Base-by-base conservation (phyloP, 139 green algal genomes). In the Chlamydomonas incerta region DNA sequence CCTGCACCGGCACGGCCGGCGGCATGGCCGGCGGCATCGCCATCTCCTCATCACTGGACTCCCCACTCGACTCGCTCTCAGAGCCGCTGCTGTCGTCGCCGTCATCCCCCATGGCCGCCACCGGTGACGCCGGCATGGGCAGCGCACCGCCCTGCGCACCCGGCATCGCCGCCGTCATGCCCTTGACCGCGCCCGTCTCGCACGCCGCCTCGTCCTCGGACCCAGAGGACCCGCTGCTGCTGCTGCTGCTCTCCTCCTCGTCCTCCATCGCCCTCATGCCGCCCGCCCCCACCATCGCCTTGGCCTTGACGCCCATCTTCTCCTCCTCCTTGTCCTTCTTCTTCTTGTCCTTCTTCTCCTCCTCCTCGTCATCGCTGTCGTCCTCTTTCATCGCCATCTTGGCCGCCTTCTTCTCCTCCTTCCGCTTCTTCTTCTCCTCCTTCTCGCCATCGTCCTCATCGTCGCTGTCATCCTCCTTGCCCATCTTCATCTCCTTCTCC, bases 361-460 rank as follows among this genome's bases (percentile, higher is more conserved):
- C 9, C 14, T 66, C 46, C 21, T 47, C 35, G 3, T 46, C n/a
- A 4, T 46, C 47, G 23, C 13, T 47, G 47, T 46, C 47, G 26
- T 41, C 72, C 3, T 50, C 28, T 29, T 52, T 69, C 21, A 50
- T 29, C 26, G 6, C 23, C 24, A 8, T 18, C 77, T 66, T 62
- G 29, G 24, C 52, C 29, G 55, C 68, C 62, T 72, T 58, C 55
- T 70, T 41, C 34, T 41, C 34, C 33, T 71, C 52, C 69, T 76
- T 71, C 21, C 37, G 26, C 37, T 46, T 28, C 75, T 83, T 83
- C 75, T 80, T 86, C 26, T 65, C 68, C 0, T 57, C 67, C 68
- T 79, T 86, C 23, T 62, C 52, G 55, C 11, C 55, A 24, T 69
- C 63, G 4, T 69, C 29, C 17, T 69, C 63, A 17, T 15, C 14